phyloP scores from a whole-genome alignment of 345 rosid genomes.

The Euphorbia tirucalli region DNA sequence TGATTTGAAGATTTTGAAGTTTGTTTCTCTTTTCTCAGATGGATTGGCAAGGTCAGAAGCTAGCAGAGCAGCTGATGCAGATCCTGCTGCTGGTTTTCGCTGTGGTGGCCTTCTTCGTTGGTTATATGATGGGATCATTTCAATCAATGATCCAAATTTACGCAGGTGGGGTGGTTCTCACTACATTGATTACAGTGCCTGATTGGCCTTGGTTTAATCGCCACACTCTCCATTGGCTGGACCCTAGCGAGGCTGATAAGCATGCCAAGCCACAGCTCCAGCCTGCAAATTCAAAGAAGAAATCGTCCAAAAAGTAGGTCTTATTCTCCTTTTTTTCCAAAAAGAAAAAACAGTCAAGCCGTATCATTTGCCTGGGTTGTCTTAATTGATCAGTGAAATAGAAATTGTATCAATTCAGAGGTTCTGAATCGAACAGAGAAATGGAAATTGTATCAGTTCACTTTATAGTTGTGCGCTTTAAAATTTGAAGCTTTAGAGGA shows the following conservation, averaged over 20 bases:
- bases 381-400: constrained; percentile 1
- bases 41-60: constrained; percentile 99
- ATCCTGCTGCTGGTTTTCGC: constrained; percentile 63
- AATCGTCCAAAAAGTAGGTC: constrained; percentile 52
- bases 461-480: too few species aligned
- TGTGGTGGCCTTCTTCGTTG: constrained; percentile 45
- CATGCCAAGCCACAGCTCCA: constrained; percentile 62
- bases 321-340: too few species aligned
- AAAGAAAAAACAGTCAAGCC: too few species aligned
- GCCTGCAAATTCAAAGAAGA: constrained; percentile 55
- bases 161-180: constrained; percentile 69
- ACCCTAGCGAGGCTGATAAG: constrained; percentile 72
- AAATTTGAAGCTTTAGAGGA: too few species aligned
- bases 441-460: too few species aligned
- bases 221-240: constrained; percentile 81
- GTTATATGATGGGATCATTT: constrained; percentile 64
- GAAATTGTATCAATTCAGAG: not conserved
- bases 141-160: constrained; percentile 69
- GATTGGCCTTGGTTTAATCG: constrained; percentile 88
- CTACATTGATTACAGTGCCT: constrained; percentile 70
- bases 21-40: constrained; percentile 27
- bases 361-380: not conserved
- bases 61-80: constrained; percentile 94
- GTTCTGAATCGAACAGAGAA: too few species aligned
- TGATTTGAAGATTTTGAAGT: not conserved